phyloP scores from a whole-genome alignment of 176 grass and related monocot genomes.

The Sorghum bicolor region Sorghum_bicolor_NCBIv3 NC_012878.2:52521501-52522000 shows the following conservation, averaged over 20 bases:
- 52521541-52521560: constrained; percentile 16
- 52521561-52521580: constrained; percentile 38
- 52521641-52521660: constrained; percentile 7
- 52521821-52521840: not conserved
- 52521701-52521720: not conserved
- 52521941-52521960: no score
- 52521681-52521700: constrained; percentile 9
- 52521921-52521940: no score
- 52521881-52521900: not conserved
- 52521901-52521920: not conserved
- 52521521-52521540: not conserved
- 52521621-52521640: constrained; percentile 10
- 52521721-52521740: not conserved
- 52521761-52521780: not conserved
- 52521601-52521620: not conserved
- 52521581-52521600: not conserved
- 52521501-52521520: not conserved
- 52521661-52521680: not conserved
- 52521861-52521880: not conserved
- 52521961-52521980: not conserved
- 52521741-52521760: not conserved
- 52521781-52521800: not conserved
- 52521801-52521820: not conserved
- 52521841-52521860: not conserved
- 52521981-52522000: not conserved